Evolutionary conservation across 2,329 filamentous ascomycete species (phyloP).

Genomic region (Stagonosporopsis rhizophila): DNA sequence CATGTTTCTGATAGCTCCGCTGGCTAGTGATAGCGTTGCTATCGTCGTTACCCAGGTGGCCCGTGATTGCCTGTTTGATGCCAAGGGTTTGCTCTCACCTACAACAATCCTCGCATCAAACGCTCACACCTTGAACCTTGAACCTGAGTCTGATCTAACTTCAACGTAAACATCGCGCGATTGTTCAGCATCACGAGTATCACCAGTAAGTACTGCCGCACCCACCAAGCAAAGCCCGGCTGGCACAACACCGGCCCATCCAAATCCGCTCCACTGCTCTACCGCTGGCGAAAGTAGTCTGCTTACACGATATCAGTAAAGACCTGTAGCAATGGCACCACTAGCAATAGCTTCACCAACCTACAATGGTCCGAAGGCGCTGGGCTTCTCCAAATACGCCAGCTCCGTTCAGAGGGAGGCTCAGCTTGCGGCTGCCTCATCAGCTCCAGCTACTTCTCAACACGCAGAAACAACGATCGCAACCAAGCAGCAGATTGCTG

Average conservation of each 20-base stretch:
- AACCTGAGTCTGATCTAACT: background rate
- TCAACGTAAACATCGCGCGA: background rate
- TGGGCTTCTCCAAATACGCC: slow-evolving; percentile 31
- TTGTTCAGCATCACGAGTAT: background rate
- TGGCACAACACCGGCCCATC: background rate
- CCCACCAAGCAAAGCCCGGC: background rate
- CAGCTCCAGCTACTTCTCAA: slow-evolving; percentile 2
- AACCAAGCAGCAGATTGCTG: slow-evolving; percentile 36
- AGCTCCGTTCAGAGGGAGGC: slow-evolving; percentile 14
- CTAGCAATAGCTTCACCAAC: background rate
- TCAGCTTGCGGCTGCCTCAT: slow-evolving; percentile 14
- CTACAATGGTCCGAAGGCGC: slow-evolving; percentile 21
- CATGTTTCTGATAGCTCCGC: background rate
- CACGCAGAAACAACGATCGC: slow-evolving; percentile 25
- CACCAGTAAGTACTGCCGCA: background rate
- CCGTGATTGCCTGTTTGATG: background rate
- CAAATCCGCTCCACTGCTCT: background rate
- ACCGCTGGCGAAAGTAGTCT: background rate
- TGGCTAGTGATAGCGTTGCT: background rate
- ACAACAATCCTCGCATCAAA: background rate
- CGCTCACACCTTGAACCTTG: background rate
- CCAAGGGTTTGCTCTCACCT: slow-evolving; percentile 6
- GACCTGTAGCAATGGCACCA: background rate
- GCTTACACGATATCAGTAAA: background rate
- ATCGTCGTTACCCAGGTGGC: background rate